A percentile compares a stretch with the other conserved stretches of the same genome.
phyloP scores from a whole-genome alignment of 441 rosid genomes.

The Eruca vesicaria region DNA sequence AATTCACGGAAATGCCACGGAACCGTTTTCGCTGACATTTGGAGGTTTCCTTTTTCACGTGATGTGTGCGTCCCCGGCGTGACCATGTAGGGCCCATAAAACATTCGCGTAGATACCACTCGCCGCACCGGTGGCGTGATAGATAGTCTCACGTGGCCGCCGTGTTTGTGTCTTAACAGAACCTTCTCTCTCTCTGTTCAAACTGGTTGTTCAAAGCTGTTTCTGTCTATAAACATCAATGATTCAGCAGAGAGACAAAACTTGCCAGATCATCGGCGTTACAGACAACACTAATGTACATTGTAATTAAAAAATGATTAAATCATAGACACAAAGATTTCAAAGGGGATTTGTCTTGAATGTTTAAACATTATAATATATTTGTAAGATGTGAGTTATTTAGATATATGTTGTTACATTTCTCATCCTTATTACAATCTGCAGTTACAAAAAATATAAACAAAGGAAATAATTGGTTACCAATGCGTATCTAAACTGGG shows the following conservation, averaged over 20 bases:
- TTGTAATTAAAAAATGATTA: background rate
- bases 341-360: background rate
- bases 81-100: slow-evolving; percentile 27
- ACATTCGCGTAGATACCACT: slow-evolving; percentile 20
- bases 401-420: background rate
- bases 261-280: slow-evolving; percentile 29
- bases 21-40: slow-evolving; percentile 25
- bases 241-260: slow-evolving; percentile 17
- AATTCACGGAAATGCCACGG: slow-evolving; percentile 25
- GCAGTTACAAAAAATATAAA: background rate
- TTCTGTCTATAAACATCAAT: slow-evolving; percentile 28
- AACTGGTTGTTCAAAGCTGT: slow-evolving; percentile 35
- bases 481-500: slow-evolving; percentile 10
- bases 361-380: background rate
- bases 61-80: slow-evolving; percentile 33
- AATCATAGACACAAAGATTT: background rate
- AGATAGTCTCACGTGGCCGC: slow-evolving; percentile 36
- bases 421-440: background rate
- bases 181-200: slow-evolving; percentile 38
- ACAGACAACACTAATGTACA: slow-evolving; percentile 9
- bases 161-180: slow-evolving; percentile 21
- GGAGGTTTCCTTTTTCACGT: slow-evolving; percentile 36
- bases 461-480: background rate
- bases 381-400: background rate
- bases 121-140: slow-evolving; percentile 34